Conservation (phyloP, 176 grass and related monocot genomes). For the Oryza nivara region DNA sequence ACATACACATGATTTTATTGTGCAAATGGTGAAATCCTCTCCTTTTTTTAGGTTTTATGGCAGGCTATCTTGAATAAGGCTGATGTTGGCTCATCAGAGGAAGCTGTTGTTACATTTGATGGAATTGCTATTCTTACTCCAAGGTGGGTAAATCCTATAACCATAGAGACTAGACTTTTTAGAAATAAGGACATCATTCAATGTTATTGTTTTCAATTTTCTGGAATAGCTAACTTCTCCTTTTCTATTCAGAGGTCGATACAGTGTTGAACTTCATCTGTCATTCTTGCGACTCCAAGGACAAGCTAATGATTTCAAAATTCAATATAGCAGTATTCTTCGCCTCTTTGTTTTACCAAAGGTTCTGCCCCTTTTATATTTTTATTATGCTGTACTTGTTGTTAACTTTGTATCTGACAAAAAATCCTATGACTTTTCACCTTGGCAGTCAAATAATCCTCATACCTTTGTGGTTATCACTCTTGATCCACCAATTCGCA, state of each 20-base stretch:
- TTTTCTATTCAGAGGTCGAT: conserved; percentile 69
- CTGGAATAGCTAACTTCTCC: conserved; percentile 15
- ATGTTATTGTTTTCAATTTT: conserved; percentile 28
- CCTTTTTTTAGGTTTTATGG: conserved; percentile 72
- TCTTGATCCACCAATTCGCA: conserved; percentile 95
- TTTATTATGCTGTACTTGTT: conserved; percentile 21
- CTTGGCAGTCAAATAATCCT: conserved; percentile 83
- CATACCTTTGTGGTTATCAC: conserved; percentile 95
- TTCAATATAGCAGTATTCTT: conserved; percentile 92
- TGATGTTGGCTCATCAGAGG: conserved; percentile 83
- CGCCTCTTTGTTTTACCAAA: conserved; percentile 92
- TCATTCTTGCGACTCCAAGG: conserved; percentile 92
- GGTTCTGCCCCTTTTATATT: conserved; percentile 54
- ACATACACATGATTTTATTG: not conserved
- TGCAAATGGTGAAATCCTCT: conserved; percentile 22
- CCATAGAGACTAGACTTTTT: not conserved
- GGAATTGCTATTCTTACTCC: conserved; percentile 97
- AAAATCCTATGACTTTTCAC: conserved; percentile 35
- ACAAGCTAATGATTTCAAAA: conserved; percentile 99
- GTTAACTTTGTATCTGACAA: conserved; percentile 7
- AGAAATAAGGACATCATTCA: conserved; percentile 12
- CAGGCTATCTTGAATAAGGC: conserved; percentile 56
- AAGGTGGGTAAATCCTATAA: conserved; percentile 54
- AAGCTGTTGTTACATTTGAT: conserved; percentile 85
- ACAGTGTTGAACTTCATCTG: conserved; percentile 84